Percentiles rank a stretch among this genome's conserved stretches.
Conservation (phyloP, 345 rosid genomes). For the Turritis glabra region DNA sequence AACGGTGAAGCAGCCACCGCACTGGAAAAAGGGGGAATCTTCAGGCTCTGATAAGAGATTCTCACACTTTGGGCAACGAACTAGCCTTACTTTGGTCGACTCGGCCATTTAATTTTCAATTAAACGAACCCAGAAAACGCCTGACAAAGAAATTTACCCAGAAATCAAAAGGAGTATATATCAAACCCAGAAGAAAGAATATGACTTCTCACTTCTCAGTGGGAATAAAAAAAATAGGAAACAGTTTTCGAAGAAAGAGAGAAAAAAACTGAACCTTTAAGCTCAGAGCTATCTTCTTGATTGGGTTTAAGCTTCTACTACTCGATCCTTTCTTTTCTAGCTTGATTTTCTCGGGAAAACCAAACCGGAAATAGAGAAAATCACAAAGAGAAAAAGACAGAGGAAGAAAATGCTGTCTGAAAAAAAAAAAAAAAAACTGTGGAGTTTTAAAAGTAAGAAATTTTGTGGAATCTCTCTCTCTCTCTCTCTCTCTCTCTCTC, state of each 20-base stretch:
- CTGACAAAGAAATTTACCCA: not conserved
- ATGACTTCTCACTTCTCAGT: not conserved
- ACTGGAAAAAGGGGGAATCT: conserved; percentile 77
- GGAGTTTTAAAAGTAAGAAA: not conserved
- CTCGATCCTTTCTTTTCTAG: conserved; percentile 2
- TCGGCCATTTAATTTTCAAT: conserved; percentile 50
- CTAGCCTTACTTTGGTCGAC: conserved; percentile 69
- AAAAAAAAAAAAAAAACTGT: not conserved
- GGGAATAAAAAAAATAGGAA: not conserved
- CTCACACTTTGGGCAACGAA: conserved; percentile 90
- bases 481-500: not conserved
- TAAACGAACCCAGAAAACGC: conserved; percentile 7
- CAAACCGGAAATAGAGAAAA: conserved; percentile 21
- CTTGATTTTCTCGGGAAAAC: conserved; percentile 27
- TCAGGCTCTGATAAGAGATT: conserved; percentile 84
- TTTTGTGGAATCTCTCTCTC: not conserved
- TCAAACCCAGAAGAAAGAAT: not conserved
- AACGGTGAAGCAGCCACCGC: conserved; percentile 97
- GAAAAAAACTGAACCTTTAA: not conserved
- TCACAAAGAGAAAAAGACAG: conserved; percentile 29
- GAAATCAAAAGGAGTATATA: not conserved
- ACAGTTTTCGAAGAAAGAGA: not conserved
- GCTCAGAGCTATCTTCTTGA: conserved; percentile 14
- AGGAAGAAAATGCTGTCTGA: conserved; percentile 18
- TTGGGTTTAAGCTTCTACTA: conserved; percentile 18